Conservation (phyloP, 331 rosid species). For the Prunus yedoensis region DNA sequence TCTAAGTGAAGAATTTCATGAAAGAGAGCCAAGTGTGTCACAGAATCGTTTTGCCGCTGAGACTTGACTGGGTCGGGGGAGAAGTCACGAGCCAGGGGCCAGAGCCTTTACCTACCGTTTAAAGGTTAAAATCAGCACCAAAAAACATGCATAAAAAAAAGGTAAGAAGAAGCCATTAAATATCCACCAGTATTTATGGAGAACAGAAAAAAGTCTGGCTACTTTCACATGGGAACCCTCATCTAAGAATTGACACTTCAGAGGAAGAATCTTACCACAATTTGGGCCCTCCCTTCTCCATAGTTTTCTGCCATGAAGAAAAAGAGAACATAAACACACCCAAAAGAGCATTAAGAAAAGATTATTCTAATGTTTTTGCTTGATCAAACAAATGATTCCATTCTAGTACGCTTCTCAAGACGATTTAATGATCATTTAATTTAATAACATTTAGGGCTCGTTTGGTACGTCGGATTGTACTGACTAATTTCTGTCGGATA, state of each 20-base stretch:
- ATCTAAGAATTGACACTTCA: constrained; percentile 12
- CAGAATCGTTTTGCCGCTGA: too few species aligned
- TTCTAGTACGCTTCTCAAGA: too few species aligned
- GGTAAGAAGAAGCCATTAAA: constrained; percentile 22
- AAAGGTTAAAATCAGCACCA: constrained; percentile 20
- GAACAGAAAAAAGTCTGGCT: constrained; percentile 1
- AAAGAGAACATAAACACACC: background rate
- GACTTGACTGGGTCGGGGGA: constrained; percentile 20
- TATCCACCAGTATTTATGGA: background rate
- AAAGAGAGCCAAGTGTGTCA: too few species aligned
- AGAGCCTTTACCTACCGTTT: background rate
- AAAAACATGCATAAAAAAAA: constrained; percentile 27
- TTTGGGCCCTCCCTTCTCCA: constrained; percentile 12
- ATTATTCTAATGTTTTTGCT: background rate
- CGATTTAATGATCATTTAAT: too few species aligned
- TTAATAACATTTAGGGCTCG: too few species aligned
- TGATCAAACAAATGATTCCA: background rate
- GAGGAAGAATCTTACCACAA: background rate
- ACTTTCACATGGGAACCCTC: constrained; percentile 53
- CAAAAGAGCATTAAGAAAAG: background rate
- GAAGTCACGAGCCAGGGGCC: constrained; percentile 40
- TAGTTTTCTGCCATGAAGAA: background rate
- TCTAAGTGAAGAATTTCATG: too few species aligned
- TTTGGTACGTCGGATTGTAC: too few species aligned
- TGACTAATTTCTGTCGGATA: too few species aligned